These are phyloP conservation scores for Alternaria angustiovoidea DNA, from an alignment of 2,329 filamentous ascomycete genomes.

Conservation along the genomic window DNA sequence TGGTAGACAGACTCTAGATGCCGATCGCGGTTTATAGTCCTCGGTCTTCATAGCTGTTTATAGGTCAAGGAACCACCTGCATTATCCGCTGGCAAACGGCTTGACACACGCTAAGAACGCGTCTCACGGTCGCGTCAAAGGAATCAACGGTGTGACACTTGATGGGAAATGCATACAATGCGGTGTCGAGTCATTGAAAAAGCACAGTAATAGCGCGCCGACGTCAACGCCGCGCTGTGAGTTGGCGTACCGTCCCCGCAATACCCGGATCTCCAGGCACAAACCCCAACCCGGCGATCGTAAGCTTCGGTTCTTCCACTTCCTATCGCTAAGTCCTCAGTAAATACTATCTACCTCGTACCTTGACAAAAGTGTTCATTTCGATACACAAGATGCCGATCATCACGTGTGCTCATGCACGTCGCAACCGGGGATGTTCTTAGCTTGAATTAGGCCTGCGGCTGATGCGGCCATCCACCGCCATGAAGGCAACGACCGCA, in stretches of 20 bases:
- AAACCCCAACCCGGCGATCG: not conserved
- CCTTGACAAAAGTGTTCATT: not conserved
- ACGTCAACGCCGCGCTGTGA: conserved; percentile 15
- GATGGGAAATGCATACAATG: not conserved
- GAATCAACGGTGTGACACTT: conserved; percentile 3
- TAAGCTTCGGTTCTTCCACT: not conserved
- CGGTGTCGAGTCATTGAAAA: conserved; percentile 3
- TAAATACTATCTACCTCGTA: not conserved
- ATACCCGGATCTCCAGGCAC: conserved; percentile 12
- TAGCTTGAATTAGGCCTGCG: conserved; percentile 27
- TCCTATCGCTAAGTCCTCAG: conserved; percentile 2
- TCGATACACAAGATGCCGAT: conserved; percentile 14
- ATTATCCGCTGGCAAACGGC: conserved; percentile 19
- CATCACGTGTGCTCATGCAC: conserved; percentile 42
- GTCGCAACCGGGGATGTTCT: conserved; percentile 20
- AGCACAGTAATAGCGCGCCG: conserved; percentile 9
- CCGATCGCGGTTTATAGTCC: conserved; percentile 22
- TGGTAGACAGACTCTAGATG: not conserved
- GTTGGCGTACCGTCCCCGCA: conserved; percentile 23
- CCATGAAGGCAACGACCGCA: conserved; percentile 6
- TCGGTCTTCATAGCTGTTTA: conserved; percentile 33
- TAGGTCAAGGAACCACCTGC: conserved; percentile 20
- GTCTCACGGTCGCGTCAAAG: conserved; percentile 21
- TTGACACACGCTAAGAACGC: conserved; percentile 15
- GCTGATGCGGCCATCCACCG: conserved; percentile 26